Conservation (phyloP, 176 grass and related monocot species). For the Cenchrus americanus region DNA sequence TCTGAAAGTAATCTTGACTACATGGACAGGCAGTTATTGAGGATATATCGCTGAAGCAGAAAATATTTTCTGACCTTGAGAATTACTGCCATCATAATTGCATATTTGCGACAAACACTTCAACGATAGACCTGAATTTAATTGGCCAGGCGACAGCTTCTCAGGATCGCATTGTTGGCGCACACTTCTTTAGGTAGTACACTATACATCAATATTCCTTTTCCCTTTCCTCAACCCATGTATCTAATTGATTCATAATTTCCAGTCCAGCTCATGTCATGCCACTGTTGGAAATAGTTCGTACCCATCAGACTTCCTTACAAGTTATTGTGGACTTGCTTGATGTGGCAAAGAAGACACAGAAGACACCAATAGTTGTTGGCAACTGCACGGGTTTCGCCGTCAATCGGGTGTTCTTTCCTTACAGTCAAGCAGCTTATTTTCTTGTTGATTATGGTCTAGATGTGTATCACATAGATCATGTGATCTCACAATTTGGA, state of each 20-base stretch:
- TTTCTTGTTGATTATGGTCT: conserved; percentile 82
- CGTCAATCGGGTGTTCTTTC: conserved; percentile 91
- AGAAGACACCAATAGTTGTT: conserved; percentile 81
- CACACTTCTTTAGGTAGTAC: conserved; percentile 88
- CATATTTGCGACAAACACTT: conserved; percentile 83
- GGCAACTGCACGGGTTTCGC: conserved; percentile 82
- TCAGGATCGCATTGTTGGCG: conserved; percentile 74
- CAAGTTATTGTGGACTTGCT: conserved; percentile 81
- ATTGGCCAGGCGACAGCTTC: conserved; percentile 75
- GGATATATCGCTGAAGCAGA: conserved; percentile 72
- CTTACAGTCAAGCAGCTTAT: conserved; percentile 60
- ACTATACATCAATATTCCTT: conserved; percentile 20
- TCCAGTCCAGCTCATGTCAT: conserved; percentile 83
- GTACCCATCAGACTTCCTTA: conserved; percentile 63
- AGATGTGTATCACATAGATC: conserved; percentile 77
- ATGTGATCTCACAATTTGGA: conserved; percentile 68
- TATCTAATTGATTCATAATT: conserved; percentile 41
- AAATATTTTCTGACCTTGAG: conserved; percentile 84
- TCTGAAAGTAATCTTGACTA: conserved; percentile 2
- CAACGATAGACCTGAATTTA: conserved; percentile 80
- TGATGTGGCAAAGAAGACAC: conserved; percentile 72
- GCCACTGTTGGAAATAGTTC: conserved; percentile 93
- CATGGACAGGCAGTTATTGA: conserved; percentile 71
- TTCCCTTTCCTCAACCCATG: conserved; percentile 16
- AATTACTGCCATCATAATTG: conserved; percentile 72